Evolutionary conservation across 805 yeast species (phyloP).

Genomic region (Yamadazyma endophytica): DNA sequence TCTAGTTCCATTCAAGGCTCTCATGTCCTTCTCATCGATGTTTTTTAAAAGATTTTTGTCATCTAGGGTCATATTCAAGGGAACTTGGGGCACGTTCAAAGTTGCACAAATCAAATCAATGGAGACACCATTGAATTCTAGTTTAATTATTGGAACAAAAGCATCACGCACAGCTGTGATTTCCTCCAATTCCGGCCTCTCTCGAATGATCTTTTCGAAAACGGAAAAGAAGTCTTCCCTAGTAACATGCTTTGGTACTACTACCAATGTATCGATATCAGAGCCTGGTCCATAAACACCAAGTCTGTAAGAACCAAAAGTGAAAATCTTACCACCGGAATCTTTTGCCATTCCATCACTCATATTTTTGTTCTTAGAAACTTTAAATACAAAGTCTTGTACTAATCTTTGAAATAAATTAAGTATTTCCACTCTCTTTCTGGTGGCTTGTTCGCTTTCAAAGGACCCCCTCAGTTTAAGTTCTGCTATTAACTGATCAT

Average conservation of each 20-base stretch:
- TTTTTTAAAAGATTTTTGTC: conserved; percentile 84
- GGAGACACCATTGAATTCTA: conserved; percentile 85
- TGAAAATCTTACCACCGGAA: conserved; percentile 97
- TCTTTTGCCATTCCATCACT: conserved; percentile 96
- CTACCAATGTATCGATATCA: conserved; percentile 95
- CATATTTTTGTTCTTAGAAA: conserved; percentile 81
- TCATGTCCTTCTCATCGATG: conserved; percentile 84
- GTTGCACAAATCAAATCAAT: conserved; percentile 87
- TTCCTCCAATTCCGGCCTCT: conserved; percentile 82
- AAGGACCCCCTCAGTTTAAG: conserved; percentile 81
- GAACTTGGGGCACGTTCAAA: conserved; percentile 80
- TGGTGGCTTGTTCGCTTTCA: conserved; percentile 81
- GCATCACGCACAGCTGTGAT: conserved; percentile 95
- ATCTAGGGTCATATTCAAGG: conserved; percentile 65
- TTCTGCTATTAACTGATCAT: conserved; percentile 74
- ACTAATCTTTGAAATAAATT: conserved; percentile 67
- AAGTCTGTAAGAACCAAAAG: conserved; percentile 88
- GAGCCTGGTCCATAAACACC: conserved; percentile 99
- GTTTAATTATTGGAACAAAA: conserved; percentile 92
- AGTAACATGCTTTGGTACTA: conserved; percentile 92
- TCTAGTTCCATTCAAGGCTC: conserved; percentile 92
- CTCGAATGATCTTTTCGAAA: conserved; percentile 64
- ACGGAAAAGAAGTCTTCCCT: conserved; percentile 86
- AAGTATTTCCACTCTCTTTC: conserved; percentile 73
- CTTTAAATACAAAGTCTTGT: conserved; percentile 77